Base-by-base conservation (phyloP, 2,329 filamentous ascomycete genomes). In the Aspergillus ochraceus region DNA sequence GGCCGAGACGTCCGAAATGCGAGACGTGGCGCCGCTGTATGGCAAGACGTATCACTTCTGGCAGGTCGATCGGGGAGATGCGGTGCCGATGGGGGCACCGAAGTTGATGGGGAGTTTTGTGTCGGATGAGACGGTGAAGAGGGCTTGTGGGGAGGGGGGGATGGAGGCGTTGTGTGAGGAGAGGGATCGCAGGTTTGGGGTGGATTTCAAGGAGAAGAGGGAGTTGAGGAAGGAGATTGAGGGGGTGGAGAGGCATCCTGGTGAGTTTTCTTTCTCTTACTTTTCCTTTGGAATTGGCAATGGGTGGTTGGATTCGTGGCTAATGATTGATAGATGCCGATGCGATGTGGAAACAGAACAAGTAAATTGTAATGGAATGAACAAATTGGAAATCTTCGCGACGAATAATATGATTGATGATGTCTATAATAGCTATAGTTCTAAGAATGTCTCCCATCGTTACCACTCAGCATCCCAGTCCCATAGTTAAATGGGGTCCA, bases 1-100 rank as follows among this genome's bases (percentile, higher is more conserved):
- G 4, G 88, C 90, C 2, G 92, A 96, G 78, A 90, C 85, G 32
- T 83, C 84, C 51, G 91, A 94, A 75, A 95, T 96, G 90, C 85
- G 89, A 63, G 83, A 92, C 59, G 82, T 95, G 0, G 77, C 91
- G 3, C 81, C 84, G 0, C 73, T 95, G 2, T 96, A 96, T 70
- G 92, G 92, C 10, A 96, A 96, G 72, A 86, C 89, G 1, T 95
- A 89, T 74, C 91, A 96, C 72, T 80, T 95, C 47, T 96, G 92
- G 92, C 90, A 96, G 81, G 86, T 89, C 17, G 91, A 96, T 76
- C 80, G 84, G 6, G 90, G 90, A 0, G 86, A 94, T 69, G 74
- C 78, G 54, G 68, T 89, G 56, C 87, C 87, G 1, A 69, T 89
- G 64, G 87, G 87, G 0, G 71, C 76, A 62, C 86, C 88, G 57